Base-by-base conservation (phyloP, 208 protist species). In the Leishmania arabica region DNA sequence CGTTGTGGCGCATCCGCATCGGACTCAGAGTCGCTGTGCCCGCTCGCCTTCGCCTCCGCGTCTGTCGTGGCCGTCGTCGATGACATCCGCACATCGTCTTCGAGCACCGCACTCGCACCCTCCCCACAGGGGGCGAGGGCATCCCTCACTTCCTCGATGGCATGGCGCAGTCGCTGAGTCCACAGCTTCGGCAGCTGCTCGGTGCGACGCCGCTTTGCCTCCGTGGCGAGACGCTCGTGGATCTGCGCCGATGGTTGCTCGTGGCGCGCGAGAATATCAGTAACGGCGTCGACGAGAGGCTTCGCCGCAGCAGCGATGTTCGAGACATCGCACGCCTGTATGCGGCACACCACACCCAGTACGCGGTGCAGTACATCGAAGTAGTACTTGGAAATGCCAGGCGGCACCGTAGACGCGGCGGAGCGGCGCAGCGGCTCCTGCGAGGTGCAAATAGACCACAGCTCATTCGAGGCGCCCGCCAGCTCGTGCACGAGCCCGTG, bases 391-490 rank as follows among this genome's bases (percentile, higher is more conserved):
- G 42, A 62, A 47, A 81, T 76, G 62, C 68, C 65, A 3, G 71
- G 73, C 19, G 82, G 82, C 47, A 85, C 66, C 76, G 49, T 65
- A n/a, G 51, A 54, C 65, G 77, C 31, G 34, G 64, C 72, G 17
- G 82, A 85, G 74, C 66, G 77, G 40, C 70, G 83, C 66, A 89
- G 78, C 65, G 85, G 82, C 69, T 80, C 78, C 40, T 82, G 27
- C 17, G 69, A 66, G 34, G 82, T 79, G 84, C 92, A 97, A 15
- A 93, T 77, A 42, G 80, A 64, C 92, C 91, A 97, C n/a, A 97
- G 86, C 45, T 91, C 82, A n/a, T 91, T 75, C 24, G 87, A 80
- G 24, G 31, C 40, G 24, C 37, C 69, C 13, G 65, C 54, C 40
- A 96, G 77, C 80, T 95, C 89, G 7, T 90, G 77, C 56, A 97